These are phyloP conservation scores for Tephrocybe sp. DNA, from an alignment of 768 basidiomycete species.

Conservation along the genomic window DNA sequence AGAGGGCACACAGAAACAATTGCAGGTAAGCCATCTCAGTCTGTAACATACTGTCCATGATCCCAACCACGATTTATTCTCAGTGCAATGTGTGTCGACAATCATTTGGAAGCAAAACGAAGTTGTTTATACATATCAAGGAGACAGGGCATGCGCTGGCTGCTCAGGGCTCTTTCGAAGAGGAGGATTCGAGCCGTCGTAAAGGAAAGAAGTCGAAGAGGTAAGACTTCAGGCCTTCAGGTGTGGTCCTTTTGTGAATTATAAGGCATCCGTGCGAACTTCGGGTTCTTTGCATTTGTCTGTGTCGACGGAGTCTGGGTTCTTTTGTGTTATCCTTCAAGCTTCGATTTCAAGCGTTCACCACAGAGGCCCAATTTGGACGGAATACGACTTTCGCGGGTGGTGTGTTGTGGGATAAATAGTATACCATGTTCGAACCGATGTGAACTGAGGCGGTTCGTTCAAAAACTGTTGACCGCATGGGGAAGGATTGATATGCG, in stretches of 20 bases:
- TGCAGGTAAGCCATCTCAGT: conserved; percentile 3
- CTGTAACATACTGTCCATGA: not conserved
- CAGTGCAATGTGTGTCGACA: conserved; percentile 69
- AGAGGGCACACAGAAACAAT: conserved; percentile 23
- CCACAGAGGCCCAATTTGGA: too few relatives aligned
- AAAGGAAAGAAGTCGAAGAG: conserved; percentile 37
- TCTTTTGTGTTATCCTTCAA: too few relatives aligned
- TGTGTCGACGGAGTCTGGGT: too few relatives aligned
- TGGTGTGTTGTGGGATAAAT: too few relatives aligned
- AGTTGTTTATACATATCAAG: conserved; percentile 71
- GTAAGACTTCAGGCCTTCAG: conserved; percentile 13
- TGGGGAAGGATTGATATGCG: not conserved
- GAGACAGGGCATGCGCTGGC: conserved; percentile 70
- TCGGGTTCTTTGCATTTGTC: too few relatives aligned
- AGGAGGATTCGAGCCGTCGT: conserved; percentile 17
- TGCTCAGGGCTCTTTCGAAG: conserved; percentile 24
- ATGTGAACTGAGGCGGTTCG: not conserved
- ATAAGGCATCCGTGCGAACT: too few relatives aligned
- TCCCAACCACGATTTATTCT: conserved; percentile 20
- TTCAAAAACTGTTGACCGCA: not conserved
- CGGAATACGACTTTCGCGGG: too few relatives aligned
- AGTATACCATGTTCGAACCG: not conserved
- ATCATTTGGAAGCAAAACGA: conserved; percentile 65
- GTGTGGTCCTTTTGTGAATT: not conserved
- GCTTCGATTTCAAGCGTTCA: too few relatives aligned